Percentiles rank a stretch among this genome's conserved stretches.
These are phyloP conservation scores for Zizania latifolia DNA, from an alignment of 176 grass and related monocot species.

Conservation along the genomic window DNA sequence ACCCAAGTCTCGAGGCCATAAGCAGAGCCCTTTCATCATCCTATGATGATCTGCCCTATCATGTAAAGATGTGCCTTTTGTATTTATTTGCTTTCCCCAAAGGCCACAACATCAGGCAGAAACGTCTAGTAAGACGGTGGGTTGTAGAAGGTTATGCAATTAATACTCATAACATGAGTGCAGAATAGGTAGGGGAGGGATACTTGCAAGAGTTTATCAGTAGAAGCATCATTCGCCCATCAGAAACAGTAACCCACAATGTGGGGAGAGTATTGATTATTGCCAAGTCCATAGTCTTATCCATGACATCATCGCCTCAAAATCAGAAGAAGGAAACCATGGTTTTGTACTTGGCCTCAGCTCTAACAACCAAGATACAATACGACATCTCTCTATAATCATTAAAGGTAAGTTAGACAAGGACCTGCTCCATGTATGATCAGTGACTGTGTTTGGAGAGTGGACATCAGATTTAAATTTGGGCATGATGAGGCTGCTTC, in stretches of 20 bases:
- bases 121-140: slow-evolving; percentile 14
- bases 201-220: no score
- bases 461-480: background rate
- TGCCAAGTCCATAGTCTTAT: slow-evolving; percentile 24
- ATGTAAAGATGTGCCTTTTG: slow-evolving; percentile 23
- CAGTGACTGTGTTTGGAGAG: background rate
- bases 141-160: no score
- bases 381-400: background rate
- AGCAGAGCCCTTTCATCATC: background rate
- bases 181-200: no score
- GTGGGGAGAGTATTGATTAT: background rate
- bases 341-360: background rate
- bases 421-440: background rate
- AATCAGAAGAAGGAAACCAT: background rate
- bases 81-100: slow-evolving; percentile 12
- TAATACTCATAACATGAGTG: no score
- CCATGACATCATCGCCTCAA: background rate
- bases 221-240: no score
- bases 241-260: no score
- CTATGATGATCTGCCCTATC: slow-evolving; percentile 22
- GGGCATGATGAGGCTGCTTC: background rate
- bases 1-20: background rate
- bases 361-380: background rate
- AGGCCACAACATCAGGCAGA: background rate
- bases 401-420: no score